phyloP scores from a whole-genome alignment of 441 rosid genomes.

The Adansonia madagascariensis region DNA sequence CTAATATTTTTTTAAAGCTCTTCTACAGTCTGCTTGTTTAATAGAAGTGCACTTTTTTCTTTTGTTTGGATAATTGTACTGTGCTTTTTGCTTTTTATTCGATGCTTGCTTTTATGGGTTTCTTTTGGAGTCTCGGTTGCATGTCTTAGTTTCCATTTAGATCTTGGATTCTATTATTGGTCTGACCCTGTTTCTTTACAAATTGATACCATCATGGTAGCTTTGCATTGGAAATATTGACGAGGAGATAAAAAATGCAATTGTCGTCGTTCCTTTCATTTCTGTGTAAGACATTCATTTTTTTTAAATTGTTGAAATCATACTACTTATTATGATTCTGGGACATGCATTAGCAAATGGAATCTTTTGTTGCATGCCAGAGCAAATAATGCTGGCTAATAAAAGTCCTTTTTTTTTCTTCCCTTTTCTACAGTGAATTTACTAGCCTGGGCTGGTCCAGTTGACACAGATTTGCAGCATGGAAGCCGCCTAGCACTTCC shows the following conservation, averaged over 20 bases:
- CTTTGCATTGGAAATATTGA: neutral
- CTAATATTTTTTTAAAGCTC: neutral
- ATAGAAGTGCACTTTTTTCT: neutral
- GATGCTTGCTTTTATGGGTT: neutral
- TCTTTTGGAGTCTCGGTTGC: neutral
- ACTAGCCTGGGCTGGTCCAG: slow-evolving; percentile 55
- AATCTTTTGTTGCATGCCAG: neutral
- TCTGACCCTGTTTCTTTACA: neutral
- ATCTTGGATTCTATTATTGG: neutral
- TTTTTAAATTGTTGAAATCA: neutral
- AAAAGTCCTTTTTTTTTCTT: neutral
- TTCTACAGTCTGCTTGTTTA: neutral
- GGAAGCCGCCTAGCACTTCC: slow-evolving; percentile 40
- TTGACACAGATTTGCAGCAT: slow-evolving; percentile 49
- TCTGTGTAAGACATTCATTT: neutral
- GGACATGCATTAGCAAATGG: neutral
- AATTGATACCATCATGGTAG: neutral
- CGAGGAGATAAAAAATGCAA: neutral
- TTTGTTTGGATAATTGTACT: neutral
- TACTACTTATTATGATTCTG: neutral
- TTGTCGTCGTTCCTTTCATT: neutral
- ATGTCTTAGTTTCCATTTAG: neutral
- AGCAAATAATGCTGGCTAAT: neutral
- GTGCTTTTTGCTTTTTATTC: neutral
- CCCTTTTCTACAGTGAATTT: slow-evolving; percentile 47